Conservation (phyloP, 1,284 basidiomycete species). For the Heliocybe sulcata region DNA sequence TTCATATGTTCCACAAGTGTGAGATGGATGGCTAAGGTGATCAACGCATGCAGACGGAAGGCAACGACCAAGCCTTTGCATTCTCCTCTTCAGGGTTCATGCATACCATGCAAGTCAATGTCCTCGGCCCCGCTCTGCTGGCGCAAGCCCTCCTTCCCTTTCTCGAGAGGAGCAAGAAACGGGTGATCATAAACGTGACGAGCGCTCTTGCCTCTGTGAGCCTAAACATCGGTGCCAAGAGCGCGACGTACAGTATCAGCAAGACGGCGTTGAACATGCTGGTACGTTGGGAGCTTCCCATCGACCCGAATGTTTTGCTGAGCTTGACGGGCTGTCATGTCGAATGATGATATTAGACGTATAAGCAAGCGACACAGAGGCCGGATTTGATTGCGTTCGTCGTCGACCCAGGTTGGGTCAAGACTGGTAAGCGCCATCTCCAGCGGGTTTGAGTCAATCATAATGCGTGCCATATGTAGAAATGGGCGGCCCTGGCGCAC, state of each 20-base stretch:
- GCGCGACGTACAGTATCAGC: constrained; percentile 7
- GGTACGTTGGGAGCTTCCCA: constrained; percentile 5
- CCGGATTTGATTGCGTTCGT: constrained; percentile 14
- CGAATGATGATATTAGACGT: constrained; percentile 10
- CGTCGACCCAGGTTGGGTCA: constrained; percentile 18
- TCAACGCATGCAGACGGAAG: constrained; percentile 7
- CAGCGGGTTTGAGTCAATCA: not conserved
- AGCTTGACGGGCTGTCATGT: not conserved
- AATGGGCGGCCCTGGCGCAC: constrained; percentile 25
- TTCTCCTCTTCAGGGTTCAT: constrained; percentile 10
- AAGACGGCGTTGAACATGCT: constrained; percentile 9
- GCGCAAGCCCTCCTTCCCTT: constrained; percentile 16
- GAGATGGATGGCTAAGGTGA: not conserved
- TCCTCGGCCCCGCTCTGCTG: constrained; percentile 20
- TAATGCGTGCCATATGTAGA: constrained; percentile 8
- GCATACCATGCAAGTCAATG: constrained; percentile 13
- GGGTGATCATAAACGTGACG: constrained; percentile 18
- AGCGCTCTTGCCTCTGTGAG: constrained; percentile 16
- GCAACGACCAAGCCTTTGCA: constrained; percentile 11
- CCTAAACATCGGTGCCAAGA: constrained; percentile 9
- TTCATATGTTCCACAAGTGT: not conserved
- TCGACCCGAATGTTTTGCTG: constrained; percentile 1
- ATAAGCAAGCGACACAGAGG: constrained; percentile 14
- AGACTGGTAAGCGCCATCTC: constrained; percentile 10
- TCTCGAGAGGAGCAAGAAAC: constrained; percentile 14